A percentile compares a stretch with the other conserved stretches of the same genome.
phyloP scores from a whole-genome alignment of 371 early-diverging fungal species.

The Basidiobolus meristosporus region DNA sequence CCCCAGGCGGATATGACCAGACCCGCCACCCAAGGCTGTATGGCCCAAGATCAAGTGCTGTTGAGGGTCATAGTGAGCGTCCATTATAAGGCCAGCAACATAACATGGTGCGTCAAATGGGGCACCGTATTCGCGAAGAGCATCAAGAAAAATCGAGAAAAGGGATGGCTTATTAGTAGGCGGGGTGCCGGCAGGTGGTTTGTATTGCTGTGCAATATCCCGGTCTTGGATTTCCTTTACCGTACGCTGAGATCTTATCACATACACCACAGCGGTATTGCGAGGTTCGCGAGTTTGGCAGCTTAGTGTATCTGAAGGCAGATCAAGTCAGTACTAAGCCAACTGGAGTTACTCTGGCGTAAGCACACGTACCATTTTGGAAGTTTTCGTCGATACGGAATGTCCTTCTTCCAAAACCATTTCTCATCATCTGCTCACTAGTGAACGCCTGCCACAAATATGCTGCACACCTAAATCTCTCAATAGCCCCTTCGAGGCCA shows the following conservation, averaged over 20 bases:
- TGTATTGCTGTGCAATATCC: constrained; percentile 32
- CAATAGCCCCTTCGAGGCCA: constrained; percentile 20
- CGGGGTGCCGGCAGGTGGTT: constrained; percentile 11
- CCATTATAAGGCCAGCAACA: constrained; percentile 29
- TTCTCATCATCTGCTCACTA: constrained; percentile 41
- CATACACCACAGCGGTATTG: constrained; percentile 31
- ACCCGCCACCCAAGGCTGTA: constrained; percentile 42
- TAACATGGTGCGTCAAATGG: constrained; percentile 17
- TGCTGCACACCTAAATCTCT: constrained; percentile 32
- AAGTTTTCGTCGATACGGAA: constrained; percentile 36
- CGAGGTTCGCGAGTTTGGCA: constrained; percentile 5
- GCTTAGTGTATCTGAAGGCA: too few species aligned
- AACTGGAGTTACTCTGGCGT: not conserved
- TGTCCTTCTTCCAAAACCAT: constrained; percentile 25
- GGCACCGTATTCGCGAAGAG: constrained; percentile 14
- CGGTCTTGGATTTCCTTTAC: constrained; percentile 29
- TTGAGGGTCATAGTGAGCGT: constrained; percentile 33
- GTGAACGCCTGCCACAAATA: constrained; percentile 59
- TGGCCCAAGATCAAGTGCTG: constrained; percentile 26
- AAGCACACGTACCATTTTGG: constrained; percentile 17
- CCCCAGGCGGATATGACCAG: constrained; percentile 20
- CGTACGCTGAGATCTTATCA: constrained; percentile 21
- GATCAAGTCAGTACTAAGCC: too few species aligned
- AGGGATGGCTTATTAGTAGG: constrained; percentile 16
- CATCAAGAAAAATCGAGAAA: constrained; percentile 21